Evolutionary conservation across 305 asterid species (phyloP), one percentile per base, ranked within the genome.

Genomic region (Fraxinus paxiana): DNA sequence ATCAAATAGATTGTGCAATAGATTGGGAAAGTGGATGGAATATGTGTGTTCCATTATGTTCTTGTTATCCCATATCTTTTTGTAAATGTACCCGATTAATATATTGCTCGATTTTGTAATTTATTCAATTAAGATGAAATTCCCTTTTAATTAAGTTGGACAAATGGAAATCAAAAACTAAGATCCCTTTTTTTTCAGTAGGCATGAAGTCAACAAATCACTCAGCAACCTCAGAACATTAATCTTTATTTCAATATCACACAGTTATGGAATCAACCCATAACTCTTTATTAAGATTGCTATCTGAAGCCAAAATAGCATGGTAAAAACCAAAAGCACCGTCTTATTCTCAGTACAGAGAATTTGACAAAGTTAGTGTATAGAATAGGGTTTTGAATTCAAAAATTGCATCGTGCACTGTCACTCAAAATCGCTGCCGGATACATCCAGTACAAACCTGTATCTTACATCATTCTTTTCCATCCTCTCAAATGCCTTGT

Each of bases 381-480:
- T 63, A 10, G 34, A 63, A 63, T 24, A 22, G 72, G 35, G 2
- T 24, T 63, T 63, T 63, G 17, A 24, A 63, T 63, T 24, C 17
- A 10, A 4, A 26, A 9, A 63, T 63, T 63, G 17, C 72, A 24
- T 22, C 34, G 38, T 73, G 41, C 22, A 5, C 43, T 9, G 17
- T 78, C 79, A 81, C 72, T 75, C 77, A 34, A 82, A 79, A 51
- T 83, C 72, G 83, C 79, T 80, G 76, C 84, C 80, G 38, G 87
- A 89, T 0, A 88, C 83, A 75, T 90, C 90, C 34, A 87, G 73
- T 9, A 90, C 90, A 79, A 90, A 88, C 77, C 89, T 81, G 70
- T 87, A 90, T 76, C 89, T 85, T 18, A 90, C 91, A 54, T 88
- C 91, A 78, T 87, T 88, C 67, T 46, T 82, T 48, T 84, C 88